Evolutionary conservation across 441 rosid species (phyloP), one percentile per base, ranked within the genome.

Genomic region (Flueggea neowawraea): DNA sequence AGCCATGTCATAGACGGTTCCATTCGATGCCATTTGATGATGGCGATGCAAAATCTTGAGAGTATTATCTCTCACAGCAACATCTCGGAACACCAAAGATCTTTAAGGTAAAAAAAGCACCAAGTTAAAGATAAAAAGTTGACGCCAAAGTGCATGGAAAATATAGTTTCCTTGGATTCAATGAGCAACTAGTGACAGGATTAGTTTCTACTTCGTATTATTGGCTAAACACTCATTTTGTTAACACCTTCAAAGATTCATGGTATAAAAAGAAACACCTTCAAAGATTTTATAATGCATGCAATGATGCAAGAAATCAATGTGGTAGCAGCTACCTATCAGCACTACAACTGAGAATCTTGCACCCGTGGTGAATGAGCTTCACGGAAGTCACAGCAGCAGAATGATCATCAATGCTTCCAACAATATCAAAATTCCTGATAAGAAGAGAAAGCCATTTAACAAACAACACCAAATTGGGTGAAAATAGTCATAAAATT

Each of bases 1-100:
- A 74, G 82, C 87, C 92, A 91, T 82, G 80, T 91, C 96, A 72
- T 84, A 85, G 45, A 91, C 84, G 57, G 88, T 89, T 77, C 96
- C 97, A 60, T 76, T 74, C 73, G 92, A 91, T 54, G 87, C 89
- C 78, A 70, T 68, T 75, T 81, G 95, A 65, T 83, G 85, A 69
- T 82, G 83, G 75, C 86, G 79, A 62, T 81, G 86, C 45, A 70
- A 81, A 71, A 79, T 68, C 61, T 72, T 79, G 54, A 64, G 76
- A 55, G 69, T 69, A 62, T 69, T 66, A 41, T 71, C 71, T 44
- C 73, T 80, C 69, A 69, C 56, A 67, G 65, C 69, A 73, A 87
- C 72, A 66, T 89, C 88, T 66, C 85, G 89, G 68, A 87, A 84
- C 57, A 84, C 79, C 60, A 89, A 78, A 54, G 85, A 84, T 72